A percentile compares a stretch with the other conserved stretches of the same genome.
These are phyloP conservation scores for Epipyxis sp. DNA, from an alignment of 108 stramenopile species.

Conservation along the genomic window DNA sequence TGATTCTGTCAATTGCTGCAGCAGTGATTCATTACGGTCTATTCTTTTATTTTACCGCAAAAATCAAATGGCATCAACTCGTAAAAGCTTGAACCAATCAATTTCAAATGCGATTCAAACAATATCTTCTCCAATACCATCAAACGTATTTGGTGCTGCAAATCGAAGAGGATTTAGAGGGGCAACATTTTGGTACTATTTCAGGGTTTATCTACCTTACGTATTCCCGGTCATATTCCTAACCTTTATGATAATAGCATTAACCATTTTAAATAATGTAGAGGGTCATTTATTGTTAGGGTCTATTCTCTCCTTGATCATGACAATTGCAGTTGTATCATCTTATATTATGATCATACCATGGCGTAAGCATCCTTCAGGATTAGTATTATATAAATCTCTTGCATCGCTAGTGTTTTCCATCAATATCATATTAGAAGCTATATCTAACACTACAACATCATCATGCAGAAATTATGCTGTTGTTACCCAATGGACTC, in stretches of 20 bases:
- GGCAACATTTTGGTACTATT: conserved; percentile 26
- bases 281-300: conserved; percentile 8
- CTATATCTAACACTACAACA: not conserved
- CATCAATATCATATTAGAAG: not conserved
- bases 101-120: too few relatives aligned
- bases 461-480: not conserved
- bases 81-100: too few relatives aligned
- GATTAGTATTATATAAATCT: not conserved
- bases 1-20: too few relatives aligned
- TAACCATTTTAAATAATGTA: conserved; percentile 1
- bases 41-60: too few relatives aligned
- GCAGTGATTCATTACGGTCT: too few relatives aligned
- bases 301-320: conserved; percentile 8
- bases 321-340: not conserved
- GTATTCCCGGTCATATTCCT: conserved; percentile 12
- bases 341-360: conserved; percentile 32
- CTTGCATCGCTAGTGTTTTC: not conserved
- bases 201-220: conserved; percentile 24
- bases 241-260: conserved; percentile 5
- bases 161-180: conserved; percentile 23
- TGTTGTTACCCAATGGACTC: not conserved
- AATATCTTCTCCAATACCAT: too few relatives aligned
- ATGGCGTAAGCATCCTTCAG: conserved; percentile 21
- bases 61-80: too few relatives aligned
- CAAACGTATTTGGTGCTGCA: conserved; percentile 9